A percentile compares a stretch with the other conserved stretches of the same genome.
Evolutionary conservation across 2,329 filamentous ascomycete species (phyloP).

Genomic region (Stagonosporopsis vannaccii): DNA sequence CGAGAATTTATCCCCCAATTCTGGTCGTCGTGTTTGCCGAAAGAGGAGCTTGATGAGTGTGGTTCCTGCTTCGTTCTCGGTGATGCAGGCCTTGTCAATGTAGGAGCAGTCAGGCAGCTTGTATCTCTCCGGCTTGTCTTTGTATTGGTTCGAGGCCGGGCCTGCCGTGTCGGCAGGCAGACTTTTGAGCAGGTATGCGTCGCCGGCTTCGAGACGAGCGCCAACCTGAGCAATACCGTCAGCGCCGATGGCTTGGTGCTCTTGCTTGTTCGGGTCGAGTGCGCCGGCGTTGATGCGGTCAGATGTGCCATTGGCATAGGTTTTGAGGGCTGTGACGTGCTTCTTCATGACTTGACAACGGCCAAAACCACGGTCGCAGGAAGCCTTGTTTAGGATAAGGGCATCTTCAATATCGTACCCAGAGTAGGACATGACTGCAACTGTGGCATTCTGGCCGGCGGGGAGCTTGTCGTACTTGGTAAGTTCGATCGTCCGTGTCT

Average conservation of each 20-base stretch:
- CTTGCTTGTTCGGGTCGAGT: slow-evolving; percentile 58
- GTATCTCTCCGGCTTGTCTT: slow-evolving; percentile 76
- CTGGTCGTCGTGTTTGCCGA: slow-evolving; percentile 91
- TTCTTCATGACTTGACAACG: slow-evolving; percentile 99
- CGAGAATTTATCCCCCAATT: slow-evolving; percentile 98
- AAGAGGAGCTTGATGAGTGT: slow-evolving; percentile 93
- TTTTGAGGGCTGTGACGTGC: slow-evolving; percentile 83
- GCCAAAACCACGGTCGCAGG: slow-evolving; percentile 92
- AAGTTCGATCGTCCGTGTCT: slow-evolving; percentile 94
- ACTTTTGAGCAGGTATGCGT: slow-evolving; percentile 91
- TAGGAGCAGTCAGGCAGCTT: slow-evolving; percentile 84
- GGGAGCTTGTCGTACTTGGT: slow-evolving; percentile 97
- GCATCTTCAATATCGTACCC: slow-evolving; percentile 99
- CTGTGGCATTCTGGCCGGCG: slow-evolving; percentile 94
- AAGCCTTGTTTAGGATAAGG: slow-evolving; percentile 94
- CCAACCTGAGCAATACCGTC: slow-evolving; percentile 92
- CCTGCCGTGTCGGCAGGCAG: slow-evolving; percentile 80
- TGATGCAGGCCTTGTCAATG: slow-evolving; percentile 96
- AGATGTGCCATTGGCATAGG: slow-evolving; percentile 80
- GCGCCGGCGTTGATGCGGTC: slow-evolving; percentile 60
- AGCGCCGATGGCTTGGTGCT: slow-evolving; percentile 75
- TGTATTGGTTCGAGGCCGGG: slow-evolving; percentile 69
- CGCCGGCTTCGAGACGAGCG: slow-evolving; percentile 75
- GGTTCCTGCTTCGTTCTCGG: slow-evolving; percentile 82
- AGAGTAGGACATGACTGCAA: slow-evolving; percentile 99